Evolutionary conservation across 495 filamentous ascomycete species (phyloP).

Genomic region (Aspergillus leporis): DNA sequence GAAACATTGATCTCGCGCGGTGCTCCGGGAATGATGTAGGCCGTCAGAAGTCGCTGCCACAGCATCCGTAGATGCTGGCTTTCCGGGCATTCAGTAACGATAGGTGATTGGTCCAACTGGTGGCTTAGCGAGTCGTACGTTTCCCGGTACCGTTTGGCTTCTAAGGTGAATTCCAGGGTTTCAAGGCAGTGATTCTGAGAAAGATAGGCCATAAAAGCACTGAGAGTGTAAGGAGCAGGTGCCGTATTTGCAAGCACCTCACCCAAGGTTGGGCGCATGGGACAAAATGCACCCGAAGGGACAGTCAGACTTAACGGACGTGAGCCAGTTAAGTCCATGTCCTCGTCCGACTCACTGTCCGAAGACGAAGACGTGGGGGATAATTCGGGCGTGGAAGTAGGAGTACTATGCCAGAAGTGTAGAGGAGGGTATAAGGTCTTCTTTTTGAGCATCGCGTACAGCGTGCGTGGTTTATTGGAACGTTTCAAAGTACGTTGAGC

Average conservation of each 20-base stretch:
- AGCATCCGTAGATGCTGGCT: slow-evolving; percentile 73
- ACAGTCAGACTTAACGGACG: slow-evolving; percentile 65
- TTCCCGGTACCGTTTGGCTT: slow-evolving; percentile 84
- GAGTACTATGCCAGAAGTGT: slow-evolving; percentile 44
- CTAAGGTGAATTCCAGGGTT: slow-evolving; percentile 96
- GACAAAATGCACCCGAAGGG: slow-evolving; percentile 62
- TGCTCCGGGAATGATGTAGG: slow-evolving; percentile 62
- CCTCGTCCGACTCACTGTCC: slow-evolving; percentile 59
- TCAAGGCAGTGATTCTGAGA: slow-evolving; percentile 98
- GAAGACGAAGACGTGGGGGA: slow-evolving; percentile 43
- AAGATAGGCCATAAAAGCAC: slow-evolving; percentile 94
- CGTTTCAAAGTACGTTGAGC: slow-evolving; percentile 13
- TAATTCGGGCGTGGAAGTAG: slow-evolving; percentile 44
- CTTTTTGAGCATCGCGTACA: slow-evolving; percentile 53
- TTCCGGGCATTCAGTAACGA: slow-evolving; percentile 54
- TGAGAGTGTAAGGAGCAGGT: slow-evolving; percentile 86
- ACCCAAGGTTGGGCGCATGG: slow-evolving; percentile 76
- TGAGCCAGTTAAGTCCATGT: slow-evolving; percentile 51
- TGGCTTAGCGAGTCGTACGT: slow-evolving; percentile 62
- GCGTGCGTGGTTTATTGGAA: slow-evolving; percentile 30
- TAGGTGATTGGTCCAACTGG: slow-evolving; percentile 40
- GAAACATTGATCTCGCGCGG: slow-evolving; percentile 93
- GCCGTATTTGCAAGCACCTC: slow-evolving; percentile 88
- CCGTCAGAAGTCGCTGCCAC: slow-evolving; percentile 59
- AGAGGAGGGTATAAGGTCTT: slow-evolving; percentile 44